Base-by-base conservation (phyloP, 257 asterid species). In the Capsicum baccatum region DNA sequence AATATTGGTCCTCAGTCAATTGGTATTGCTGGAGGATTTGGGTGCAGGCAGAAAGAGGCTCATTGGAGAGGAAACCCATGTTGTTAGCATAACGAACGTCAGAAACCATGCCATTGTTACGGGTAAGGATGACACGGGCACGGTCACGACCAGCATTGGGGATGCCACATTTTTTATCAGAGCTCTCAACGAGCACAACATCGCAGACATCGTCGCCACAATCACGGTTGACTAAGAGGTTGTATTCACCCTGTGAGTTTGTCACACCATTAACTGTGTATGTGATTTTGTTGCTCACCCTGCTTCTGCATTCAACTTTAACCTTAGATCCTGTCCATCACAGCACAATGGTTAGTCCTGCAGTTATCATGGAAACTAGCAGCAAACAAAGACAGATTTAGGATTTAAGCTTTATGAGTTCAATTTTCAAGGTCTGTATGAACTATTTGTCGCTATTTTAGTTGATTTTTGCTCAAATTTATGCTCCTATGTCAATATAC, bases 41-140 rank as follows among this genome's bases (percentile, higher is more conserved):
- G 13, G 91, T 62, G 92, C 99, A 96, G 81, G 83, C 44, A 55
- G 91, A 85, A 90, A 93, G 79, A 19, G 96, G 92, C 0, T 85
- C 83, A 5, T 84, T 79, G 87, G 81, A 87, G 35, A 85, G 78
- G 89, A 90, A 96, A 7, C 96, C 97, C 90, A 94, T 83, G 86
- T 89, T 87, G 79, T 96, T 96, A 35, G 95, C 98, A 0, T 54
- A 86, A 2, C 98, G 95, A 4, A 59, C 63, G 39, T 82, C 80
- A 12, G 95, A 88, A 67, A 11, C 80, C 91, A 96, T 90, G 70
- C 99, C 98, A 54, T 94, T 96, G 96, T 92, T 90, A 81, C 89
- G 83, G 63, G 98, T 92, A 37, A 96, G 92, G 73, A 90, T 81
- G 7, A 94, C 95, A 5, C 93, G 96, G 39, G 97, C 90, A 5